A percentile compares a stretch with the other conserved stretches of the same genome.
These are phyloP conservation scores for Candida vaughaniae DNA, from an alignment of 805 yeast genomes.

Conservation along the genomic window DNA sequence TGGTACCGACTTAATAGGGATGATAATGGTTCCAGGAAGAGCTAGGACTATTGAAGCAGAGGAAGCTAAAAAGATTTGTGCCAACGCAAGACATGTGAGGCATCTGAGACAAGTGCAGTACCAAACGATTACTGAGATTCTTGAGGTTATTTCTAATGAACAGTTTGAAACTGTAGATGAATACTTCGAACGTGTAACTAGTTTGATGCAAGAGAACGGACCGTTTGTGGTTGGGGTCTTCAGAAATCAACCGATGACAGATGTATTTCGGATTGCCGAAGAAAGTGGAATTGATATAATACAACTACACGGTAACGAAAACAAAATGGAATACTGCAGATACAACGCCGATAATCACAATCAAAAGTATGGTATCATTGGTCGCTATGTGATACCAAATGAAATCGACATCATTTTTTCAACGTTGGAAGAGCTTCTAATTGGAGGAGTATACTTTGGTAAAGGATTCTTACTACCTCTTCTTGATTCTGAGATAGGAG, in stretches of 20 bases:
- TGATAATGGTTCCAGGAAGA: constrained; percentile 82
- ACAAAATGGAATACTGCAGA: constrained; percentile 51
- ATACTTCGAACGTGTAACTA: constrained; percentile 27
- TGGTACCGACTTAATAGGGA: constrained; percentile 80
- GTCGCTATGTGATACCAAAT: constrained; percentile 63
- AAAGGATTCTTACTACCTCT: constrained; percentile 55
- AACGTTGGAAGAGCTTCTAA: constrained; percentile 13
- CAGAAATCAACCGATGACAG: constrained; percentile 71
- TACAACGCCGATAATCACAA: constrained; percentile 31
- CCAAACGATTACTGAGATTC: constrained; percentile 19
- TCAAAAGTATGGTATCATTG: constrained; percentile 59
- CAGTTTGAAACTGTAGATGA: constrained; percentile 17
- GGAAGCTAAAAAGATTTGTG: constrained; percentile 28
- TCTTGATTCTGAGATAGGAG: constrained; percentile 87
- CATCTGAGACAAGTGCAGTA: constrained; percentile 15
- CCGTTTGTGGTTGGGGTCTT: constrained; percentile 88
- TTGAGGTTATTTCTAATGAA: constrained; percentile 13
- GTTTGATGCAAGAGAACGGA: constrained; percentile 40
- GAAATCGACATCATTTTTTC: constrained; percentile 41
- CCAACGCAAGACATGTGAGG: constrained; percentile 25
- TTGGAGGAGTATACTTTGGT: constrained; percentile 14
- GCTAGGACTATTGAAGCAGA: constrained; percentile 58
- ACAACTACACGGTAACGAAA: constrained; percentile 77
- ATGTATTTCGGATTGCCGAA: constrained; percentile 46
- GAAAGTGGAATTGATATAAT: constrained; percentile 67